Evolutionary conservation across 805 yeast genomes (phyloP).

Genomic region (Saccharomycopsis synnaedendra): DNA sequence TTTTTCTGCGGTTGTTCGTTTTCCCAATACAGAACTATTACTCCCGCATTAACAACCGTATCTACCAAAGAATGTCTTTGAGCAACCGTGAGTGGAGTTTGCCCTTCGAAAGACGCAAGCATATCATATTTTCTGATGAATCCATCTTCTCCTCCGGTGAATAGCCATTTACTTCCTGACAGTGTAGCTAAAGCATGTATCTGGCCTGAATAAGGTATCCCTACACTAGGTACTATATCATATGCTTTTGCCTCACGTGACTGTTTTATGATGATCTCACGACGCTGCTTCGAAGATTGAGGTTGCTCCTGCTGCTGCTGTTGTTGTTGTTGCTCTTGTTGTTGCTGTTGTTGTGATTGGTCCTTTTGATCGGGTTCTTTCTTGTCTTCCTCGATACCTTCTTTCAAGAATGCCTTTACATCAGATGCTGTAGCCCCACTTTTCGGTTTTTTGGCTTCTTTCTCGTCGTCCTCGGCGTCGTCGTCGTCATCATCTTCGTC

Average conservation of each 20-base stretch:
- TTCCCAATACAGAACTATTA: conserved; percentile 82
- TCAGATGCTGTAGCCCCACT: neutral
- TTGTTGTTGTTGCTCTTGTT: neutral
- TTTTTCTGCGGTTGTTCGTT: conserved; percentile 75
- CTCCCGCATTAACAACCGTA: conserved; percentile 75
- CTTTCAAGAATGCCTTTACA: neutral
- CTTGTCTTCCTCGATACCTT: neutral
- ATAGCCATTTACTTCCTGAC: conserved; percentile 73
- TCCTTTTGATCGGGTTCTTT: neutral
- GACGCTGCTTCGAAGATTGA: conserved; percentile 17
- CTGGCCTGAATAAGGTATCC: conserved; percentile 71
- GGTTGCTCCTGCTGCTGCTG: neutral
- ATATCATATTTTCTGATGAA: conserved; percentile 85
- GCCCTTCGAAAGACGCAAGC: conserved; percentile 75
- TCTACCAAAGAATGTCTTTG: conserved; percentile 87
- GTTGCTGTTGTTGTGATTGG: neutral
- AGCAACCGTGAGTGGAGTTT: conserved; percentile 76
- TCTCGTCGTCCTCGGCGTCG: conserved; percentile 18
- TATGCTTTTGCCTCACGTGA: conserved; percentile 42
- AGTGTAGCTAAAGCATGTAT: conserved; percentile 72
- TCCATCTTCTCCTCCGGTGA: conserved; percentile 96
- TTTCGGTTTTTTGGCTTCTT: conserved; percentile 18
- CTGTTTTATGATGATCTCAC: conserved; percentile 27
- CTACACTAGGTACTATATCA: conserved; percentile 76
- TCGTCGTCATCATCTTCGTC: conserved; percentile 18